phyloP scores from a whole-genome alignment of 371 early-diverging fungal species.

The Mucor irregularis region DNA sequence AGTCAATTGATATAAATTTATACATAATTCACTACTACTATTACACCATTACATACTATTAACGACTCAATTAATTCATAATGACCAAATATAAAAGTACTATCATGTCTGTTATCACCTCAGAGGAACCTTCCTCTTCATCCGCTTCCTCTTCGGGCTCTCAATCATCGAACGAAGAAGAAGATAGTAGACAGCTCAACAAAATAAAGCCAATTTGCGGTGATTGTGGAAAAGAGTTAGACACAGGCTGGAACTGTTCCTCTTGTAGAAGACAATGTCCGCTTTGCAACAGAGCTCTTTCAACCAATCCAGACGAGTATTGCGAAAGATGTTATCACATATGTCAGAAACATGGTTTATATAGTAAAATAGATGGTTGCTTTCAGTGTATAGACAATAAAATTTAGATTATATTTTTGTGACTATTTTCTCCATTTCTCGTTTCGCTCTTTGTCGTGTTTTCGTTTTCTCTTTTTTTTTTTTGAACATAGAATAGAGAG shows the following conservation, averaged over 20 bases:
- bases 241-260: slow-evolving; percentile 35
- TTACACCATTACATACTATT: no score
- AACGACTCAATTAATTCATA: no score
- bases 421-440: background rate
- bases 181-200: slow-evolving; percentile 2
- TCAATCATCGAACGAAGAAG: slow-evolving; percentile 2
- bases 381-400: slow-evolving; percentile 1
- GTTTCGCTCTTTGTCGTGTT: background rate
- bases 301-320: slow-evolving; percentile 25
- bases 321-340: slow-evolving; percentile 34
- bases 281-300: slow-evolving; percentile 31
- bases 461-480: background rate
- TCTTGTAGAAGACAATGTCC: slow-evolving; percentile 34
- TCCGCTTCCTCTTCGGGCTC: no score
- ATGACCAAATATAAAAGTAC: background rate
- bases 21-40: no score
- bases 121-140: slow-evolving; percentile 2
- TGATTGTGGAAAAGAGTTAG: slow-evolving; percentile 32
- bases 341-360: slow-evolving; percentile 27
- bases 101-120: slow-evolving; percentile 3
- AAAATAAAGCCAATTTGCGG: slow-evolving; percentile 11
- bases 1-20: no score
- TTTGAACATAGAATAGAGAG: slow-evolving; percentile 1
- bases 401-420: background rate
- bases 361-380: background rate